These are phyloP conservation scores for Aspergillus sp. DNA, from an alignment of 2,329 filamentous ascomycete genomes.

Conservation along the genomic window DNA sequence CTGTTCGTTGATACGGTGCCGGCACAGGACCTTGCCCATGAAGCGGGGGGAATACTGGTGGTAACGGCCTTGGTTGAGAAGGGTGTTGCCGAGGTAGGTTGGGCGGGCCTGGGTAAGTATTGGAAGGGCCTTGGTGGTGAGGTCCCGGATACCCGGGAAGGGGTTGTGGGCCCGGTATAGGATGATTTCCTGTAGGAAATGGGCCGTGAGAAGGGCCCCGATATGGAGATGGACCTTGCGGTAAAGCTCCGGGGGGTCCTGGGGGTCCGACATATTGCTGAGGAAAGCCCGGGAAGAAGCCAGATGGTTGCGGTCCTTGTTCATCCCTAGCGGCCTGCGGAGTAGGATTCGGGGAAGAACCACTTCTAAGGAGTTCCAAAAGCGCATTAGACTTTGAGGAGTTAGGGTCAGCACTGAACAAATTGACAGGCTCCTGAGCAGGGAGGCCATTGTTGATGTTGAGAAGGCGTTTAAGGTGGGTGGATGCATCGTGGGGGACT, in stretches of 20 bases:
- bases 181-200: slow-evolving; percentile 14
- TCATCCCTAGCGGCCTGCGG: slow-evolving; percentile 38
- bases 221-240: slow-evolving; percentile 25
- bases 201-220: slow-evolving; percentile 22
- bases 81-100: slow-evolving; percentile 31
- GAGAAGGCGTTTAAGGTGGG: slow-evolving; percentile 56
- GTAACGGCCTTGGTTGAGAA: slow-evolving; percentile 25
- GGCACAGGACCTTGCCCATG: slow-evolving; percentile 32
- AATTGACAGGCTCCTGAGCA: slow-evolving; percentile 19
- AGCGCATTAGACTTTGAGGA: slow-evolving; percentile 56
- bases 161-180: slow-evolving; percentile 9
- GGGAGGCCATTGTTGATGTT: slow-evolving; percentile 39
- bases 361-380: slow-evolving; percentile 59
- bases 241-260: slow-evolving; percentile 32
- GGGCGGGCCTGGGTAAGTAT: slow-evolving; percentile 25
- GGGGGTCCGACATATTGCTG: slow-evolving; percentile 29
- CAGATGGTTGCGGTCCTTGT: slow-evolving; percentile 60
- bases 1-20: slow-evolving; percentile 53
- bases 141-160: slow-evolving; percentile 17
- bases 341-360: slow-evolving; percentile 36
- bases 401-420: slow-evolving; percentile 34
- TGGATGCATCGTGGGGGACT: slow-evolving; percentile 49
- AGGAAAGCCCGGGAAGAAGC: slow-evolving; percentile 46
- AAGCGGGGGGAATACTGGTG: slow-evolving; percentile 18
- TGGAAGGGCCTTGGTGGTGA: slow-evolving; percentile 26